Base-by-base conservation (phyloP, 768 basidiomycete genomes). In the Russula compacta region DNA sequence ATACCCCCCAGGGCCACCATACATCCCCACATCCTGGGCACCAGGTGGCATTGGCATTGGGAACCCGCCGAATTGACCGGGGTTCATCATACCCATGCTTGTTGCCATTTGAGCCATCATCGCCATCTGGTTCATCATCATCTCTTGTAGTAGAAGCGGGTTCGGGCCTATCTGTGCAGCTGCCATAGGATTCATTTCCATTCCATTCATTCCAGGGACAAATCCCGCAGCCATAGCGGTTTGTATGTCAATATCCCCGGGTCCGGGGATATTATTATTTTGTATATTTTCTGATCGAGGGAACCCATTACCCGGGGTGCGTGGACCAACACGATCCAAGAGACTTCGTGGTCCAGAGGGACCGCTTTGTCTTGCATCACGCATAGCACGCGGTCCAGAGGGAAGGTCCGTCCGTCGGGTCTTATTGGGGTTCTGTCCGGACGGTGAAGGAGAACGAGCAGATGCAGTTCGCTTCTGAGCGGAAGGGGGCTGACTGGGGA, bases 51-150 rank as follows among this genome's bases (percentile, higher is more conserved):
- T 80, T 70, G 78, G 84, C 77, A 83, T 80, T 3, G 83, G 83
- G 53, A 83, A 83, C 19, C 79, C 83, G 32, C 79, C 83, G 66
- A 82, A 83, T 68, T 83, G 83, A 9, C 79, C 83, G 10, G 85
- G 81, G 67, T 81, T 83, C 65, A 89, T 78, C 71, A 92, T 86
- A 33, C 86, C 89, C 82, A 92, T 87, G 39, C 83, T 85, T 35
- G 84, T 79, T 44, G 89, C 89, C 85, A 95, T 89, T 74, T 94
- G 92, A 58, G 88, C 84, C 93, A 95, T 94, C 69, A 95, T 79
- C 32, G 90, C 87, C 88, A 92, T 91, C 71, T 93, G 87, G 71
- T 82, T 89, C 82, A 89, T 85, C 83, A 94, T 85, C 81, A 94
- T 86, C 70, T 92, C 92, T 72, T 93, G 92, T 66, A 95, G 73